Conservation (phyloP, 805 yeast genomes). For the Barnettozyma wickerhamii region DNA sequence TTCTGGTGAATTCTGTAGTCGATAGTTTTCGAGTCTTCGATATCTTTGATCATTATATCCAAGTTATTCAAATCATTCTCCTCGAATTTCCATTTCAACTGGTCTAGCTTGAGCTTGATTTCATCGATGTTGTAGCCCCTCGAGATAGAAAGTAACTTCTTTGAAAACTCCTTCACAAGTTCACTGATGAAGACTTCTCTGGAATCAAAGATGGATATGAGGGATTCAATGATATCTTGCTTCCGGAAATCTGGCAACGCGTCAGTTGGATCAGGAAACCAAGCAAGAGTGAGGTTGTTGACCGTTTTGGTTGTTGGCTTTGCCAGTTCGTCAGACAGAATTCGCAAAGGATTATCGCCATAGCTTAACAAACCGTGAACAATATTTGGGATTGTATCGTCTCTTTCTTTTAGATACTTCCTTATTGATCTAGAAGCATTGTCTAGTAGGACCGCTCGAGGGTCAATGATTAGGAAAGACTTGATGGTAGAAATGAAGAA, state of each 20-base stretch:
- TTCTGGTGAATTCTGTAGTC: slow-evolving; percentile 34
- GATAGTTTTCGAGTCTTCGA: slow-evolving; percentile 48
- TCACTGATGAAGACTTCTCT: slow-evolving; percentile 64
- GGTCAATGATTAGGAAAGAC: slow-evolving; percentile 74
- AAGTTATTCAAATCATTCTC: slow-evolving; percentile 60
- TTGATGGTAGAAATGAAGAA: slow-evolving; percentile 68
- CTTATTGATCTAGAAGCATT: slow-evolving; percentile 75
- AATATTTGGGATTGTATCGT: slow-evolving; percentile 65
- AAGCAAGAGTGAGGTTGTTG: slow-evolving; percentile 33
- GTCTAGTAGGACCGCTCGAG: slow-evolving; percentile 78
- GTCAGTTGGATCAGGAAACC: slow-evolving; percentile 88
- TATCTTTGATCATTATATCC: slow-evolving; percentile 82
- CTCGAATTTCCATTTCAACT: slow-evolving; percentile 62
- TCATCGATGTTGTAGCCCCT: slow-evolving; percentile 36
- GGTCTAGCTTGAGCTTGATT: slow-evolving; percentile 39
- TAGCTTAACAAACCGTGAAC: slow-evolving; percentile 63
- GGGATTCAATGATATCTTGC: slow-evolving; percentile 65
- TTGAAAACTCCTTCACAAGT: slow-evolving; percentile 56
- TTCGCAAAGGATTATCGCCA: slow-evolving; percentile 36
- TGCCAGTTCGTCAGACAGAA: slow-evolving; percentile 50
- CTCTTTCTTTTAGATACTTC: slow-evolving; percentile 62
- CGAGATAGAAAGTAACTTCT: slow-evolving; percentile 37
- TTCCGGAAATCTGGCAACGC: slow-evolving; percentile 81
- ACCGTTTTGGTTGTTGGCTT: slow-evolving; percentile 19
- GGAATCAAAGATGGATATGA: slow-evolving; percentile 68